These are phyloP conservation scores for Eucalyptus decipiens DNA, from an alignment of 345 rosid species.

Conservation along the genomic window DNA sequence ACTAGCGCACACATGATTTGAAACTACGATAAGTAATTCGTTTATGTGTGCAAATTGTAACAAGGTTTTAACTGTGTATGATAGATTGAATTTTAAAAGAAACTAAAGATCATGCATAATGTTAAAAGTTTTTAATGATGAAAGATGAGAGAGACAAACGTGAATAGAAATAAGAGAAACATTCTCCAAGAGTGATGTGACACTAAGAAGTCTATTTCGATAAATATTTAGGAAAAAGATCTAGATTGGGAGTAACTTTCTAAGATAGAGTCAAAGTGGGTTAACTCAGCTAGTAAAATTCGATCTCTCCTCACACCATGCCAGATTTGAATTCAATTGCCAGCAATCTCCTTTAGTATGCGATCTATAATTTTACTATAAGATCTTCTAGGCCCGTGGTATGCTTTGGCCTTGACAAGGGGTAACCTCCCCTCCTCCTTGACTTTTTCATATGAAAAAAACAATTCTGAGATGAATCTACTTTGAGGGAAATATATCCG, in stretches of 20 bases:
- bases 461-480: no score
- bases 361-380: neutral
- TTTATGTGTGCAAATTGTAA: neutral
- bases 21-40: neutral
- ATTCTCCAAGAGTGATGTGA: neutral
- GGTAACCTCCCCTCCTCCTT: no score
- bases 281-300: no score
- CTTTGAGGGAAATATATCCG: neutral
- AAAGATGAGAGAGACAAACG: no score
- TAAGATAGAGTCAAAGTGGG: neutral
- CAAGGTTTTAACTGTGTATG: neutral
- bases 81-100: neutral
- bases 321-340: neutral
- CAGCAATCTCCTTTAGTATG: neutral
- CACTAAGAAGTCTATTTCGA: neutral
- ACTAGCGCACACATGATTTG: neutral
- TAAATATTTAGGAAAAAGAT: neutral
- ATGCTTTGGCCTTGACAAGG: neutral
- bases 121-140: no score
- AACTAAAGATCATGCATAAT: neutral
- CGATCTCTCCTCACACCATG: neutral
- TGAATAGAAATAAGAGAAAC: neutral
- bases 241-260: neutral
- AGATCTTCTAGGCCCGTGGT: neutral
- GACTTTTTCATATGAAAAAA: no score